Evolutionary conservation across 495 filamentous ascomycete species (phyloP).

Genomic region (Physcia stellaris): DNA sequence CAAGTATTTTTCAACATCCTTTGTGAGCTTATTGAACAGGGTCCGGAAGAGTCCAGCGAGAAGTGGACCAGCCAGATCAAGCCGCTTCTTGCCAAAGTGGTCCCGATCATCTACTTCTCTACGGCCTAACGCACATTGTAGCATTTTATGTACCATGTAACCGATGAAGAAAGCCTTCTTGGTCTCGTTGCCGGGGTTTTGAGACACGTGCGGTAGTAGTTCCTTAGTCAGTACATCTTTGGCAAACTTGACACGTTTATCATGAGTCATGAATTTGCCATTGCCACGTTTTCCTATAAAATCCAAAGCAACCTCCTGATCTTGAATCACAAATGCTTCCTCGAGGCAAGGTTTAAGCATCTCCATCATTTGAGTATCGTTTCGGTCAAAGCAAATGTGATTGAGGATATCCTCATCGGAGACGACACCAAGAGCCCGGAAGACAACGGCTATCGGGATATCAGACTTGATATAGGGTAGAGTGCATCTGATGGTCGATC

Average conservation of each 20-base stretch:
- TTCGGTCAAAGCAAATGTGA: slow-evolving; percentile 90
- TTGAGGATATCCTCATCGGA: slow-evolving; percentile 97
- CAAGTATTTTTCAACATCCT: slow-evolving; percentile 78
- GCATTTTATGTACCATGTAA: slow-evolving; percentile 92
- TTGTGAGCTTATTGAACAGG: slow-evolving; percentile 72
- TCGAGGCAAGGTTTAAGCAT: slow-evolving; percentile 94
- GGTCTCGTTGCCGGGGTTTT: slow-evolving; percentile 90
- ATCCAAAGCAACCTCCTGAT: slow-evolving; percentile 87
- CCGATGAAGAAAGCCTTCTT: slow-evolving; percentile 96
- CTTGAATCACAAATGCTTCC: slow-evolving; percentile 90
- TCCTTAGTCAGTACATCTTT: slow-evolving; percentile 94
- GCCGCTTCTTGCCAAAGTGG: slow-evolving; percentile 96
- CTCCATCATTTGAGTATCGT: slow-evolving; percentile 93
- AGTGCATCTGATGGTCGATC: slow-evolving; percentile 75
- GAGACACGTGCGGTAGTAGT: slow-evolving; percentile 89
- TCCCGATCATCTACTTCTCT: slow-evolving; percentile 92
- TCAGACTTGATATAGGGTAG: slow-evolving; percentile 89
- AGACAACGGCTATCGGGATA: slow-evolving; percentile 85
- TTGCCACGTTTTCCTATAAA: slow-evolving; percentile 88
- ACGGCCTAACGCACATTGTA: slow-evolving; percentile 82
- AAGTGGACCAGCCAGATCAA: slow-evolving; percentile 89
- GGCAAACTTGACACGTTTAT: slow-evolving; percentile 81
- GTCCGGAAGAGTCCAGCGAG: slow-evolving; percentile 85
- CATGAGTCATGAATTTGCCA: slow-evolving; percentile 57
- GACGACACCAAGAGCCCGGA: slow-evolving; percentile 88